Evolutionary conservation across 495 filamentous ascomycete species (phyloP).

Genomic region (Penicillium herquei): DNA sequence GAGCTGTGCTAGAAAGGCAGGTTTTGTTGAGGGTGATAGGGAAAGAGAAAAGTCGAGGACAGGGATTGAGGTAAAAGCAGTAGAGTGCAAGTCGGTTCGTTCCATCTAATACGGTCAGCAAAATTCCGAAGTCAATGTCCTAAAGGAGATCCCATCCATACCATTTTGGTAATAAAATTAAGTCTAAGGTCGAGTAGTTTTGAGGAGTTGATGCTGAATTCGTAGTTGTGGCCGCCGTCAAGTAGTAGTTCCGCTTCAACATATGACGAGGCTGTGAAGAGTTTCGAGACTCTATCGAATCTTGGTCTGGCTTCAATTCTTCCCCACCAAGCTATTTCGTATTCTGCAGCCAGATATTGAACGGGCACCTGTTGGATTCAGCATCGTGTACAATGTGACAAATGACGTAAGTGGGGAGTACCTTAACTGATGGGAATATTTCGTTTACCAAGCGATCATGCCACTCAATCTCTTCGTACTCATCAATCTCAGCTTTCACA

Average conservation of each 20-base stretch:
- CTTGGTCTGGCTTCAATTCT: neutral
- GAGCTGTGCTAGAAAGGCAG: conserved; percentile 67
- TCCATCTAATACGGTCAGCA: neutral
- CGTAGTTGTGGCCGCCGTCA: neutral
- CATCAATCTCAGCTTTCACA: neutral
- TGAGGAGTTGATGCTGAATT: conserved; percentile 24
- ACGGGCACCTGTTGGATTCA: neutral
- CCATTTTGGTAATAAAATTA: conserved; percentile 13
- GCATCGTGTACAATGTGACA: no score
- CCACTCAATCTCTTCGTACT: conserved; percentile 1
- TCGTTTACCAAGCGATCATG: neutral
- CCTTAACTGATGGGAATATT: conserved; percentile 1
- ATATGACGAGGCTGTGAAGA: neutral
- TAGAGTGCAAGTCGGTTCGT: conserved; percentile 12
- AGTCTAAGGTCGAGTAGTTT: conserved; percentile 60
- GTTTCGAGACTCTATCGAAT: neutral
- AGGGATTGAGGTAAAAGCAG: conserved; percentile 69
- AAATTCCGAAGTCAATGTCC: neutral
- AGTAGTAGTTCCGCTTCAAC: neutral
- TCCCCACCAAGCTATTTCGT: neutral
- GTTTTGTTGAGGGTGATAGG: conserved; percentile 64
- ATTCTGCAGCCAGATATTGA: conserved; percentile 3
- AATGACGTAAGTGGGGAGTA: neutral
- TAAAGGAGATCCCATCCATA: neutral
- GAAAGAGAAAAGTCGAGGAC: conserved; percentile 75